phyloP scores from a whole-genome alignment of 179 eudicot genomes.

The Dionaea muscipula region DNA sequence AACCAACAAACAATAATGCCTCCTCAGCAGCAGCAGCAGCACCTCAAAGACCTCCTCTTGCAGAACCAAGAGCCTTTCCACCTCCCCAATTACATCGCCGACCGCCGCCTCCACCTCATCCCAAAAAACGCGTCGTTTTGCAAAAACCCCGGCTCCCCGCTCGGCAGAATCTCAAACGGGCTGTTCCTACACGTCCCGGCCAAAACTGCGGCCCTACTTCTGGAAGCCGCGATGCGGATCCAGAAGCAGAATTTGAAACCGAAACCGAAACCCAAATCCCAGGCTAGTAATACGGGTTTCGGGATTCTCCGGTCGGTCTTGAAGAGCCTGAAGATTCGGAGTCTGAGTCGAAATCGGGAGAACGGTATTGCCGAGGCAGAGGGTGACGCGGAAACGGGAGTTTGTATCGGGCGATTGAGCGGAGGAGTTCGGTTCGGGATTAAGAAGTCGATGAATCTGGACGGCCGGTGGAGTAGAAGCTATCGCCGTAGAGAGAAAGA shows the following conservation, averaged over 20 bases:
- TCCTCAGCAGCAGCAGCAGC: constrained; percentile 23
- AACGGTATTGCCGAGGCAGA: no score
- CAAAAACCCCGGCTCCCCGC: constrained; percentile 44
- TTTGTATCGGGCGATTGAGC: neutral
- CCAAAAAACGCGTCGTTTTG: no score
- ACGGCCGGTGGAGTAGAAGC: constrained; percentile 32
- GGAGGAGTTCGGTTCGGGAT: no score
- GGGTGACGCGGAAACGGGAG: neutral
- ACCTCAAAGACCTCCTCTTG: constrained; percentile 51
- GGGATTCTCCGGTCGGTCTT: constrained; percentile 53
- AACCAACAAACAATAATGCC: no score
- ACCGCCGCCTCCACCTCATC: constrained; percentile 15
- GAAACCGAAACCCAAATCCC: constrained; percentile 18
- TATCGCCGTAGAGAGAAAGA: constrained; percentile 31
- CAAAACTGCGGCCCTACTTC: constrained; percentile 48
- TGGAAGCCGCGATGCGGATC: constrained; percentile 62
- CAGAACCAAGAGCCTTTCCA: constrained; percentile 92
- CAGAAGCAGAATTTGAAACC: constrained; percentile 32
- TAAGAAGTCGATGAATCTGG: constrained; percentile 11
- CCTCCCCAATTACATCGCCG: constrained; percentile 38
- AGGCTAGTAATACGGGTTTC: constrained; percentile 26
- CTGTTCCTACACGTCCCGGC: constrained; percentile 53
- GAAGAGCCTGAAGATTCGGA: constrained; percentile 28
- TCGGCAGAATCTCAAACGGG: constrained; percentile 16
- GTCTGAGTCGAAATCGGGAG: constrained; percentile 18